Conservation (phyloP, 257 asterid species). For the Linderniella brevidens region DNA sequence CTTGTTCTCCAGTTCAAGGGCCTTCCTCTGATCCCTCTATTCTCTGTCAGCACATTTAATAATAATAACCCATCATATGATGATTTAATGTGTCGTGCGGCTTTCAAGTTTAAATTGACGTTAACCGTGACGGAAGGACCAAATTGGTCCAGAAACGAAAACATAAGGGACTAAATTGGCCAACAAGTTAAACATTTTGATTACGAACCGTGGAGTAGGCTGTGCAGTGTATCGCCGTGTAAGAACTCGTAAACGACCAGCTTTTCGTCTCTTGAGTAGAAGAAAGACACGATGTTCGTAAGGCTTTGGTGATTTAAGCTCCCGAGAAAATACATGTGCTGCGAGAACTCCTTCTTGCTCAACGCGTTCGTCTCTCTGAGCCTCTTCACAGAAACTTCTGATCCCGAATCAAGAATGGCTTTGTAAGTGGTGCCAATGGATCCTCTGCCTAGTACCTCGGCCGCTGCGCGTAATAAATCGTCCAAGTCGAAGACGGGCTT, state of each 20-base stretch:
- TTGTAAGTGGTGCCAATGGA: too few species aligned
- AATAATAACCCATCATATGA: background rate
- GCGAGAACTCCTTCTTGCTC: constrained; percentile 40
- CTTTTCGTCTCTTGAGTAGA: constrained; percentile 51
- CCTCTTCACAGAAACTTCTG: too few species aligned
- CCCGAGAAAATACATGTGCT: constrained; percentile 43
- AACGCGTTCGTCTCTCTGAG: constrained; percentile 8
- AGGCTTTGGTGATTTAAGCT: constrained; percentile 34
- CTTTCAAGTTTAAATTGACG: too few species aligned
- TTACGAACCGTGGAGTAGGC: constrained; percentile 43
- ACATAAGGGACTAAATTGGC: too few species aligned
- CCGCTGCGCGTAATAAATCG: too few species aligned
- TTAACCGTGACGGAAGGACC: too few species aligned
- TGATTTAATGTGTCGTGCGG: background rate
- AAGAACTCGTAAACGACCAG: constrained; percentile 38
- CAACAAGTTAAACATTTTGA: too few species aligned
- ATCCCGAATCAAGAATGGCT: too few species aligned
- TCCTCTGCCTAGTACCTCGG: too few species aligned
- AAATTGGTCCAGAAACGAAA: too few species aligned
- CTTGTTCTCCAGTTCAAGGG: constrained; percentile 43
- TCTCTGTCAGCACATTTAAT: constrained; percentile 17
- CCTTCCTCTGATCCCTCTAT: constrained; percentile 26
- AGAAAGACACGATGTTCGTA: constrained; percentile 36
- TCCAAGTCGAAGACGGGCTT: too few species aligned
- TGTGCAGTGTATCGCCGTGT: constrained; percentile 30